Evolutionary conservation across 148 eudicot genomes (phyloP).

Genomic region (Pouteria glomerata): DNA sequence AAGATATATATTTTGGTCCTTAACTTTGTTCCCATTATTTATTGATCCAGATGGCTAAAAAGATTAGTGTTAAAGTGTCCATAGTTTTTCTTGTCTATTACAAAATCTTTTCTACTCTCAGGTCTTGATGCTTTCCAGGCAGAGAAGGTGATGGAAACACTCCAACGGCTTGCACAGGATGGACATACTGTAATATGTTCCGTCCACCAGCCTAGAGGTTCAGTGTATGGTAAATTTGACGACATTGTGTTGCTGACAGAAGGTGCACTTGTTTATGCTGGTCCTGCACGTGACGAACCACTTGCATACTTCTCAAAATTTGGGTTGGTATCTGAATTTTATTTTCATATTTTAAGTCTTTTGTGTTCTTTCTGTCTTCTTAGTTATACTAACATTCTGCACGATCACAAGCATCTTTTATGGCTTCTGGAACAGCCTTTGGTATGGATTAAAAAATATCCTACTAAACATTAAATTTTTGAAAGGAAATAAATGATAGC

Average conservation of each 20-base stretch:
- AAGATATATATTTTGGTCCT: background rate
- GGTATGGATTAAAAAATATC: too few relatives aligned
- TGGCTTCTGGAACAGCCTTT: too few relatives aligned
- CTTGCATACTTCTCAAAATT: conserved; percentile 68
- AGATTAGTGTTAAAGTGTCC: background rate
- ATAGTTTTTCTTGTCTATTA: background rate
- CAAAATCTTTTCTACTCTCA: conserved; percentile 27
- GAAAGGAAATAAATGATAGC: background rate
- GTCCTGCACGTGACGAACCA: conserved; percentile 76
- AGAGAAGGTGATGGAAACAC: conserved; percentile 97
- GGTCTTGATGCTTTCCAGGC: conserved; percentile 99
- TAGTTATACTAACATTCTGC: background rate
- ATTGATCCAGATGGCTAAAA: background rate
- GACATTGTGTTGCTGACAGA: conserved; percentile 86
- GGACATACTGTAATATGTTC: conserved; percentile 99
- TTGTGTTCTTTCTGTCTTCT: background rate
- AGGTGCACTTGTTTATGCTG: conserved; percentile 85
- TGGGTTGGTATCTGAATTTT: conserved; percentile 58
- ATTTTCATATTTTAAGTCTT: background rate
- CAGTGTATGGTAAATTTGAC: conserved; percentile 90
- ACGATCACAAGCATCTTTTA: too few relatives aligned
- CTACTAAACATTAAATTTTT: background rate
- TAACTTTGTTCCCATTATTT: background rate
- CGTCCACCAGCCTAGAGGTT: conserved; percentile 98
- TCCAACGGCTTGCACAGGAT: conserved; percentile 87